Evolutionary conservation across 169 alveolate species (phyloP), one percentile per base, ranked within the genome.

Genomic region (Plasmodium gonderi): DNA sequence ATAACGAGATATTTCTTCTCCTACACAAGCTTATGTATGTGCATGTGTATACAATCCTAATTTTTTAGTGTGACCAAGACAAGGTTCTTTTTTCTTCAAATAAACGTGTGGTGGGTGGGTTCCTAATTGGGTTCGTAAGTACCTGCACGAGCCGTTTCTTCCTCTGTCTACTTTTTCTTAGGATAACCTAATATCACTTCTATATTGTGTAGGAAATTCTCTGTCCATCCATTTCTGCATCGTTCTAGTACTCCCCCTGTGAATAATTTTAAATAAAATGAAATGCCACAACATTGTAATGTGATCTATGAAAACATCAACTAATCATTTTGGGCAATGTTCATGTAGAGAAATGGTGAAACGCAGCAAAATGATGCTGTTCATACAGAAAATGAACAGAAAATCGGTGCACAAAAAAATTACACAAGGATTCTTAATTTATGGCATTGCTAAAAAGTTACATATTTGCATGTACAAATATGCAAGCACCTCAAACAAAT

Each of bases 221-320:
- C 85, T 0, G 77, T 51, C 94, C 94, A 90, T 90, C 94, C 94
- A 12, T 68, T 14, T 80, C 76, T 79, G 79, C 94, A 90, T 26
- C 94, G 42, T 49, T 79, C 91, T 36, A 79, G 60, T 12, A 77
- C 90, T 6, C 94, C 94, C 9, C 91, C 94, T 90, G 38, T 4
- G 47, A 64, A 2, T 3, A 29, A 23, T 17, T 44, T 42, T 23
- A 77, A 77, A 51, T 26, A 77, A 40, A 74, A 74, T 6, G 80
- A n/a, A n/a, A n/a, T n/a, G n/a, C n/a, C n/a, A n/a, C n/a, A n/a
- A n/a, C n/a, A n/a, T n/a, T n/a, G n/a, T n/a, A n/a, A n/a, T n/a
- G n/a, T n/a, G n/a, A n/a, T n/a, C n/a, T n/a, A n/a, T n/a, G n/a
- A n/a, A n/a, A n/a, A n/a, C n/a, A n/a, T n/a, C n/a, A n/a, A n/a